A percentile compares a stretch with the other conserved stretches of the same genome.
phyloP scores from a whole-genome alignment of 768 basidiomycete species.

The Trametes meyenii region DNA sequence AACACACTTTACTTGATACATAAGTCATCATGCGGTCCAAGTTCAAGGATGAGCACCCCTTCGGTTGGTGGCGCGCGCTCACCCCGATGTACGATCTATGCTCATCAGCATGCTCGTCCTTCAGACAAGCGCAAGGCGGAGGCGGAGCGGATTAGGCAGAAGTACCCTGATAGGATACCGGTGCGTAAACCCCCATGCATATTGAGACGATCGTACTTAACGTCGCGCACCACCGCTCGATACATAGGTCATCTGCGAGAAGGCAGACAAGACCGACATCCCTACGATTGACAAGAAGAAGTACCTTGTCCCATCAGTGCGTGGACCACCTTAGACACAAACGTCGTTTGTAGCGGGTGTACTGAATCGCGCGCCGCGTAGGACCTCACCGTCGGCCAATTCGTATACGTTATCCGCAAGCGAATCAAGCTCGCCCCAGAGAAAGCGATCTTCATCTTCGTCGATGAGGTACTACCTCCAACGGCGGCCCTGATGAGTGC shows the following conservation, averaged over 20 bases:
- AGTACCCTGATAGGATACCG: slow-evolving; percentile 98
- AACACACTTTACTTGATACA: neutral
- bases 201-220: slow-evolving; percentile 3
- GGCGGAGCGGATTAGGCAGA: slow-evolving; percentile 97
- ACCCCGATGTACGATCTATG: slow-evolving; percentile 32
- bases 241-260: slow-evolving; percentile 97
- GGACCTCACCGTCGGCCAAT: slow-evolving; percentile 98
- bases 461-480: slow-evolving; percentile 97
- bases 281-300: slow-evolving; percentile 99
- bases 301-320: slow-evolving; percentile 95
- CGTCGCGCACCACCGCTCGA: neutral
- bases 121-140: slow-evolving; percentile 99
- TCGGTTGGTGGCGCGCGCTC: slow-evolving; percentile 63
- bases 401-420: slow-evolving; percentile 99
- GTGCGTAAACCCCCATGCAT: slow-evolving; percentile 51
- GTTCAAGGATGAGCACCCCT: slow-evolving; percentile 99
- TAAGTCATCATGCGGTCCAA: slow-evolving; percentile 76
- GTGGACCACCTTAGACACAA: slow-evolving; percentile 31
- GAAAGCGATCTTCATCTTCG: slow-evolving; percentile 99
- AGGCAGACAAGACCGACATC: slow-evolving; percentile 97
- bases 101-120: slow-evolving; percentile 36
- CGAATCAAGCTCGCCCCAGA: slow-evolving; percentile 99
- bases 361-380: slow-evolving; percentile 36
- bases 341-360: neutral
- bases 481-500: slow-evolving; percentile 98